Conservation (phyloP, 441 rosid species). For the Populus hybrid region DNA sequence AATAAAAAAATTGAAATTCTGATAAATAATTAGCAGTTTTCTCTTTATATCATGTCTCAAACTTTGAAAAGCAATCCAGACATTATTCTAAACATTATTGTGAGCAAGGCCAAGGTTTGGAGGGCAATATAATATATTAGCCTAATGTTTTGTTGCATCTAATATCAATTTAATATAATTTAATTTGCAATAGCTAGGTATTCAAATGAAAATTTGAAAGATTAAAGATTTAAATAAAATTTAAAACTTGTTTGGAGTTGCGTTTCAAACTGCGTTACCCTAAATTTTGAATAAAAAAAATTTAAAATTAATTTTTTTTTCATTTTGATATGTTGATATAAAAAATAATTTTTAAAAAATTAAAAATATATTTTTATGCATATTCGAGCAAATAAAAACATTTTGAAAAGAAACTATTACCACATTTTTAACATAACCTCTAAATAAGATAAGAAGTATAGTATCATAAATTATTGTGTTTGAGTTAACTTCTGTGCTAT, state of each 20-base stretch:
- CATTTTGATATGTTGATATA: too few relatives aligned
- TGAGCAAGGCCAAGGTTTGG: neutral
- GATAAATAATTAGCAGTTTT: neutral
- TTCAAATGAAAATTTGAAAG: neutral
- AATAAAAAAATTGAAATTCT: neutral
- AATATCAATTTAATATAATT: too few relatives aligned
- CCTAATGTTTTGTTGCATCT: neutral
- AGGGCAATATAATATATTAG: neutral
- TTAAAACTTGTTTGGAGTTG: too few relatives aligned
- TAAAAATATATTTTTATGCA: too few relatives aligned
- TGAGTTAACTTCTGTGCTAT: neutral
- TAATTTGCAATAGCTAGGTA: too few relatives aligned
- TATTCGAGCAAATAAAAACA: too few relatives aligned
- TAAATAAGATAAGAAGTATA: too few relatives aligned
- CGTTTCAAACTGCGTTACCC: fast-evolving
- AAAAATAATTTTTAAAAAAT: too few relatives aligned
- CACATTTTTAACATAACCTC: neutral
- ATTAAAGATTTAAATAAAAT: too few relatives aligned
- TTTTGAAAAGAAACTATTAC: too few relatives aligned
- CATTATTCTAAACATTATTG: neutral
- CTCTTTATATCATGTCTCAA: neutral
- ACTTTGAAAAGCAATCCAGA: neutral
- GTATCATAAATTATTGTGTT: neutral
- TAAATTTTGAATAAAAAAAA: too few relatives aligned
- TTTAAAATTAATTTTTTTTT: too few relatives aligned